Percentiles rank a stretch among this genome's conserved stretches.
phyloP scores from a whole-genome alignment of 345 rosid species.

The Erucastrum elatum region DNA sequence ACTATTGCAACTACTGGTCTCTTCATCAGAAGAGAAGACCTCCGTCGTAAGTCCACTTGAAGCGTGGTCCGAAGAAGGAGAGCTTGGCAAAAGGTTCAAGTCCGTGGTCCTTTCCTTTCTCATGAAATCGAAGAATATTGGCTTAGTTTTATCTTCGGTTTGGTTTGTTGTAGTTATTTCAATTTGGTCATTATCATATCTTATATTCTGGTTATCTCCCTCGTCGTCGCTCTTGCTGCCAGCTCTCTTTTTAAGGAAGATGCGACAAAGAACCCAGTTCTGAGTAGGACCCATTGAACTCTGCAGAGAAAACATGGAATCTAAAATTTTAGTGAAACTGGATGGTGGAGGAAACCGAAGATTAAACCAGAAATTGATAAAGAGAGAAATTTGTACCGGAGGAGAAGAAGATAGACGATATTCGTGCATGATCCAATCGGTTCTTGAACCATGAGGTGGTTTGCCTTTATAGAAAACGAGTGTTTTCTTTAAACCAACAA shows the following conservation, averaged over 20 bases:
- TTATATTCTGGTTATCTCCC: slow-evolving; percentile 38
- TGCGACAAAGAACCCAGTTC: slow-evolving; percentile 93
- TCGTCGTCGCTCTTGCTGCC: slow-evolving; percentile 48
- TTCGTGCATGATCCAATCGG: slow-evolving; percentile 99
- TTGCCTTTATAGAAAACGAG: slow-evolving; percentile 94
- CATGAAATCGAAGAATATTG: slow-evolving; percentile 80
- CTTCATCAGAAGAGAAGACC: slow-evolving; percentile 60
- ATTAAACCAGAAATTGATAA: not conserved
- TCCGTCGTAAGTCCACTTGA: slow-evolving; percentile 86
- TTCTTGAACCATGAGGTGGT: slow-evolving; percentile 77
- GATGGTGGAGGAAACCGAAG: slow-evolving; percentile 6
- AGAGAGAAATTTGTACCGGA: slow-evolving; percentile 23
- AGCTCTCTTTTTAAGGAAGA: slow-evolving; percentile 82
- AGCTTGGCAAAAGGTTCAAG: slow-evolving; percentile 59
- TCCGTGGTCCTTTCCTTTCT: slow-evolving; percentile 54
- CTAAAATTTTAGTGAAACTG: not conserved
- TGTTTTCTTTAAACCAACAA: slow-evolving; percentile 93
- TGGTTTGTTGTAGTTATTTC: slow-evolving; percentile 25
- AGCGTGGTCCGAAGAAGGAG: slow-evolving; percentile 57
- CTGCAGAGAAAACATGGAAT: slow-evolving; percentile 40
- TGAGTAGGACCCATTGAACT: slow-evolving; percentile 46
- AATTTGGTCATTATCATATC: slow-evolving; percentile 33
- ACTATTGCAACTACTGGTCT: slow-evolving; percentile 77
- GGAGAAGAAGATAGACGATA: slow-evolving; percentile 61
- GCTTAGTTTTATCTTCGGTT: slow-evolving; percentile 27